Base-by-base conservation (phyloP, 495 filamentous ascomycete species). In the Penicillium ochrochloron region DNA sequence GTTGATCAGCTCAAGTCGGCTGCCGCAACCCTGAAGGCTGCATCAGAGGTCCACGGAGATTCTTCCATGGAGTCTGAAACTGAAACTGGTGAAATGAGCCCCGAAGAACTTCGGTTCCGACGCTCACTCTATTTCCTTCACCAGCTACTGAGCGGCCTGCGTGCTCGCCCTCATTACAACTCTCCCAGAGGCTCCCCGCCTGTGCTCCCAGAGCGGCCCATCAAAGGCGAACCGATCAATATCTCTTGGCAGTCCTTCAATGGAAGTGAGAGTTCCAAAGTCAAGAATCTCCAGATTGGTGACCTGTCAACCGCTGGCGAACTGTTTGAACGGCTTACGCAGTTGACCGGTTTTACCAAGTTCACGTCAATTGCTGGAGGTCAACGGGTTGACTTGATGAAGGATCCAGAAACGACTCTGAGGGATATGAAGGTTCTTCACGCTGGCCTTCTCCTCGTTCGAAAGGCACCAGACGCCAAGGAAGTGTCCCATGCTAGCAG, bases 231-330 rank as follows among this genome's bases (percentile, higher is more conserved):
- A 4, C 74, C 83, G 12, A 78, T 94, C 3, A 83, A 83, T 17
- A 78, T 96, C 27, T 86, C 84, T 37, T 96, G 90, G 73, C 91
- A 95, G 73, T 83, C 85, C 3, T 91, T 92, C 67, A 83, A 89
- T 72, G 88, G 86, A 23, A 75, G 81, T 27, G 73, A 73, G 10
- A 79, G 81, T 52, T 86, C 83, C 0, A 83, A 82, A 57, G 82
- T 92, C 29, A 82, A 78, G 64, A 80, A 76, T 2, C 78, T 90
- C 52, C 80, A 74, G 57, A 90, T 90, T 61, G 90, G 90, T 6
- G 85, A 82, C 56, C 82, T 82, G n/a, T 93, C 91, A 55, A 94
- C 89, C 0, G 84, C 85, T 8, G 82, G 83, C 4, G 88, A 90
- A 9, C 76, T 96, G 8, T 75, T 88, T 31, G 83, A 89, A 12